A percentile compares a stretch with the other conserved stretches of the same genome.
These are phyloP conservation scores for Gyrodon lividus DNA, from an alignment of 768 basidiomycete genomes.

Conservation along the genomic window DNA sequence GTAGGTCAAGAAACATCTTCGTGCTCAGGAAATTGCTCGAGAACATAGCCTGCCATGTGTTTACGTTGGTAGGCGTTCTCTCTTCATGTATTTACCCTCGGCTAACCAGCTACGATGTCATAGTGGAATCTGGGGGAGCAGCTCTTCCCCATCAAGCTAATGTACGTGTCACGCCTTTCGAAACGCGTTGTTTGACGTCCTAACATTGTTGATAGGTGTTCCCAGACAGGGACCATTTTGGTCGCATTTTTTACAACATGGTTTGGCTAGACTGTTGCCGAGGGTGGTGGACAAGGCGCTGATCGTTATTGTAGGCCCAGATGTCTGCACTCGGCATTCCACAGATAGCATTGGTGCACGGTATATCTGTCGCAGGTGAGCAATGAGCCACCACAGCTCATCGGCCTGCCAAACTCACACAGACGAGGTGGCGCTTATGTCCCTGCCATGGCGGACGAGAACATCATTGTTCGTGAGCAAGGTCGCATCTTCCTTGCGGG, in stretches of 20 bases:
- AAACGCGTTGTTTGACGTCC: not conserved
- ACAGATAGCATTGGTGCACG: slow-evolving; percentile 91
- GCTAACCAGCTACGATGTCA: slow-evolving; percentile 8
- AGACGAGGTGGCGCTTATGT: slow-evolving; percentile 82
- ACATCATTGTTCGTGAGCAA: slow-evolving; percentile 86
- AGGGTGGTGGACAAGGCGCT: slow-evolving; percentile 3
- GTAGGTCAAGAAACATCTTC: slow-evolving; percentile 91
- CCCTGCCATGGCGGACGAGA: slow-evolving; percentile 96
- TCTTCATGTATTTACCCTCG: not conserved
- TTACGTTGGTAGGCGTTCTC: slow-evolving; percentile 69
- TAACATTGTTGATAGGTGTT: slow-evolving; percentile 53
- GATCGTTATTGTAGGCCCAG: slow-evolving; percentile 59
- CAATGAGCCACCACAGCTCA: not conserved
- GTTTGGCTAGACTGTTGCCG: slow-evolving; percentile 35
- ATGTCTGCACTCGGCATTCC: slow-evolving; percentile 91
- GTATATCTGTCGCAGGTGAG: slow-evolving; percentile 85
- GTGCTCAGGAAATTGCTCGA: slow-evolving; percentile 92
- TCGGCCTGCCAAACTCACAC: slow-evolving; percentile 9
- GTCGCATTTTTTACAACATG: slow-evolving; percentile 97
- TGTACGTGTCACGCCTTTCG: slow-evolving; percentile 31
- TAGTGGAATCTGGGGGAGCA: slow-evolving; percentile 93
- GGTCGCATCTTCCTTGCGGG: slow-evolving; percentile 94
- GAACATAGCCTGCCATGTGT: slow-evolving; percentile 90
- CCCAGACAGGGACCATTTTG: slow-evolving; percentile 94
- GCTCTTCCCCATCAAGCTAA: slow-evolving; percentile 91